Conservation (phyloP, 2,329 filamentous ascomycete species). For the Fusarium chaquense region DNA sequence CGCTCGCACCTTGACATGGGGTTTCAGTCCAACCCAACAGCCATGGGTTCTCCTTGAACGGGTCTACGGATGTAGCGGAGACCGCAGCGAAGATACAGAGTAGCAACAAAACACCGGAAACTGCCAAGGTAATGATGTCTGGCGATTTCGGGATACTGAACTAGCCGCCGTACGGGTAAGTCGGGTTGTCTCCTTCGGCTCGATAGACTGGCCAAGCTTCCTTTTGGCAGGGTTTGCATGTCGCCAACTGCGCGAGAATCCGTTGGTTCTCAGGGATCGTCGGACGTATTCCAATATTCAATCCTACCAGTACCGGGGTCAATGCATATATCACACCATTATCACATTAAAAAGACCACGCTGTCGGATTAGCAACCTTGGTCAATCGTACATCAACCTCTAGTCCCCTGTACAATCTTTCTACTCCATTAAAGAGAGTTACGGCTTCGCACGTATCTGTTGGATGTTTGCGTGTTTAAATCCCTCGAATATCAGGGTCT, state of each 20-base stretch:
- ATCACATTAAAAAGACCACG: not conserved
- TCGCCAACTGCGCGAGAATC: not conserved
- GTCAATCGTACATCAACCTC: not conserved
- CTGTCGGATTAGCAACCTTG: not conserved
- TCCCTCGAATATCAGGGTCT: not conserved
- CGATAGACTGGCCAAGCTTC: not conserved
- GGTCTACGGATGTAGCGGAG: not conserved
- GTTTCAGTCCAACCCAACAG: not conserved
- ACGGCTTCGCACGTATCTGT: not conserved
- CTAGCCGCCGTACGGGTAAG: not conserved
- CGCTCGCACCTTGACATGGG: too few relatives aligned
- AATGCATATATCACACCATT: slow-evolving; percentile 9
- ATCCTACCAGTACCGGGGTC: not conserved
- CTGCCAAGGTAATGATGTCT: not conserved
- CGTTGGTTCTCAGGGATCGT: not conserved
- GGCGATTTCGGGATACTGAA: not conserved
- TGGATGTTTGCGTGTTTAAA: not conserved
- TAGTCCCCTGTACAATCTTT: not conserved
- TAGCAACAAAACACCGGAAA: not conserved
- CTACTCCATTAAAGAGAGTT: not conserved
- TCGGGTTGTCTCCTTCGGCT: not conserved
- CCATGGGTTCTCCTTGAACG: not conserved
- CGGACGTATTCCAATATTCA: not conserved
- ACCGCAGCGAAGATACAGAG: not conserved
- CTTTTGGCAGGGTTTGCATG: not conserved